Evolutionary conservation across 2,329 filamentous ascomycete genomes (phyloP).

Genomic region (Fusarium phyllophilum): DNA sequence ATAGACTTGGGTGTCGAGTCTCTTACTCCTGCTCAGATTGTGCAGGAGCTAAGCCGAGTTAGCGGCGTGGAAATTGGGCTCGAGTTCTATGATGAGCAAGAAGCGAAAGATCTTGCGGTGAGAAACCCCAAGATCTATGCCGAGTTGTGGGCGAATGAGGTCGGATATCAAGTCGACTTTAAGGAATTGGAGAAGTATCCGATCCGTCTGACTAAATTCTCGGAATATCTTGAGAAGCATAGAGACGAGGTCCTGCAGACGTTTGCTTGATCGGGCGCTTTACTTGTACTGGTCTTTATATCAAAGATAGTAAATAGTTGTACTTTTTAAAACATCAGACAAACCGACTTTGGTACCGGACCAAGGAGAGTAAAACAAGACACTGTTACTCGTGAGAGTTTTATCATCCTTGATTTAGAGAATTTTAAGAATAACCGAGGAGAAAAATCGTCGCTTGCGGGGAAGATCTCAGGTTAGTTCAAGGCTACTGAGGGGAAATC

Average conservation of each 20-base stretch:
- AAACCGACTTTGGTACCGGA: too few relatives aligned
- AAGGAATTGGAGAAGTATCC: background rate
- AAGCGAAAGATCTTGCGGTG: background rate
- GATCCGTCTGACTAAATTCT: background rate
- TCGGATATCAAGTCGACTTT: background rate
- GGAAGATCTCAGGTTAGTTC: background rate
- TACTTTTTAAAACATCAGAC: accelerated
- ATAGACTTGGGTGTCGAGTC: background rate
- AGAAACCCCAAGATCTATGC: background rate
- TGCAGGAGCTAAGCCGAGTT: background rate
- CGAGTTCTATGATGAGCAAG: background rate
- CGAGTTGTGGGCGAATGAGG: background rate
- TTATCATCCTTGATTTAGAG: background rate
- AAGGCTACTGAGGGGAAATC: background rate
- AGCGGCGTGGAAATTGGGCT: background rate
- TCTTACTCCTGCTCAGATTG: background rate
- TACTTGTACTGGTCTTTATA: background rate
- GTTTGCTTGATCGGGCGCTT: background rate
- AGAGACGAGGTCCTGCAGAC: background rate
- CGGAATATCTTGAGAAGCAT: background rate
- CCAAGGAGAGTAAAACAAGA: background rate
- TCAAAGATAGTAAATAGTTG: background rate
- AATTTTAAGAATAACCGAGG: background rate
- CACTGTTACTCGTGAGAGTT: accelerated
- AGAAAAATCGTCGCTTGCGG: background rate